Evolutionary conservation across 2,329 filamentous ascomycete genomes (phyloP).

Genomic region (Paecilomyces fulvus): DNA sequence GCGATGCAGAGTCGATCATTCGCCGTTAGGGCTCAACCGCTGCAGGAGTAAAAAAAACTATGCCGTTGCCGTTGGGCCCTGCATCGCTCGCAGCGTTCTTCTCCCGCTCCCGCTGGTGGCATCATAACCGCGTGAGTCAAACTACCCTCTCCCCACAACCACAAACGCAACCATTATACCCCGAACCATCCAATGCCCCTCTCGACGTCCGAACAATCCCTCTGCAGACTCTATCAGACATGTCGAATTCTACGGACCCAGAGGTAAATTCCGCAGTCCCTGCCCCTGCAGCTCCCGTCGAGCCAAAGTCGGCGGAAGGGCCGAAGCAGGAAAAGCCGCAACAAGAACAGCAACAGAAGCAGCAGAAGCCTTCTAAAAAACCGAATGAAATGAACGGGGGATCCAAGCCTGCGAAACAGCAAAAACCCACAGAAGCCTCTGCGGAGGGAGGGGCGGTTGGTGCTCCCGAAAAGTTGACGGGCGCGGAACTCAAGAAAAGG

Average conservation of each 20-base stretch:
- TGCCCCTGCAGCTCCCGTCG: conserved; percentile 10
- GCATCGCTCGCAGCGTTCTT: neutral
- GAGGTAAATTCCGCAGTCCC: conserved; percentile 10
- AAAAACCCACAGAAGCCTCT: conserved; percentile 16
- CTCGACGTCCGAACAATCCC: conserved; percentile 12
- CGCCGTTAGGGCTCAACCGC: conserved; percentile 14
- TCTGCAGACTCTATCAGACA: conserved; percentile 14
- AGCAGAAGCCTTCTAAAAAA: conserved; percentile 12
- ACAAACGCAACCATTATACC: conserved; percentile 14
- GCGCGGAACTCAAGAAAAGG: conserved; percentile 76
- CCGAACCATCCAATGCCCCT: conserved; percentile 21
- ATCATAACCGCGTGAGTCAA: conserved; percentile 26
- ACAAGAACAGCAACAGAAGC: conserved; percentile 1
- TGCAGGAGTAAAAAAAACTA: neutral
- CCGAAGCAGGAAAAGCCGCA: conserved; percentile 4
- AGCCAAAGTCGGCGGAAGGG: conserved; percentile 11
- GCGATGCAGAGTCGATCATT: conserved; percentile 3
- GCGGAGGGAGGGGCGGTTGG: conserved; percentile 15
- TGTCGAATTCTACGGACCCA: conserved; percentile 19
- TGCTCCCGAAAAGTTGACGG: conserved; percentile 28
- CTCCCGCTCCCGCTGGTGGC: conserved; percentile 21
- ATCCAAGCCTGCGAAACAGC: conserved; percentile 13
- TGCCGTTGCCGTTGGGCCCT: conserved; percentile 6
- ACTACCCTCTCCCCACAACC: conserved; percentile 1
- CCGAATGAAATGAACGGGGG: conserved; percentile 15